Evolutionary conservation across 768 basidiomycete species (phyloP), one percentile per base, ranked within the genome.

Genomic region (Dacryopinax spathularia): DNA sequence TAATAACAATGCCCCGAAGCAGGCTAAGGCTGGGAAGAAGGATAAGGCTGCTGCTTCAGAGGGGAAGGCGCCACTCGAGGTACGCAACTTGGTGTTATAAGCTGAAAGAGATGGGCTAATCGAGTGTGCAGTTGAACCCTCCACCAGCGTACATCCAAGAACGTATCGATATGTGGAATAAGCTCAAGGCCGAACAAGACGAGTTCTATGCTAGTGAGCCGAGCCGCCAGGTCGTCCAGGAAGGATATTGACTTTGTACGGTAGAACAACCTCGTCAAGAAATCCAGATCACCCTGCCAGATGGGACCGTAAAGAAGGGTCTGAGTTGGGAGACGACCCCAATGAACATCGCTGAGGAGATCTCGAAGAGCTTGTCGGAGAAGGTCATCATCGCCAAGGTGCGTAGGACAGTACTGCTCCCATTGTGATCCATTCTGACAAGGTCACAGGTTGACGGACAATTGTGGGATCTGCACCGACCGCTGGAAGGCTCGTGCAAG

Each of bases 311-410:
- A 69, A 83, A 89, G 61, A 83, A 88, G 65, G 95, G 84, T 20
- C 91, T 78, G 65, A 87, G 89, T 73, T 99, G 91, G 91, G 90
- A 96, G 78, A 97, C 95, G 20, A 88, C 82, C 63, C 96, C 96
- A 1, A 82, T 97, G 84, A 84, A 88, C 69, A 76, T 99, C 65
- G 94, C 95, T 44, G 88, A 89, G 72, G 85, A 84, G 69, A 79
- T 99, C 59, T 87, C 89, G 16, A 89, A 91, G 74, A 85, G 87
- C 69, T 78, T 96, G 20, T 84, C 94, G 0, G 95, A 99, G 66
- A 82, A 85, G 41, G 78, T 88, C 66, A 91, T 99, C 68, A 97
- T 98, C 70, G 87, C 93, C 34, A 97, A 98, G 81, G 93, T 87
- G 63, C 60, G 76, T 69, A 33, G 12, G 10, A 7, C 12, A 22